Evolutionary conservation across 2,329 filamentous ascomycete genomes (phyloP).

Genomic region (Knufia fluminis): DNA sequence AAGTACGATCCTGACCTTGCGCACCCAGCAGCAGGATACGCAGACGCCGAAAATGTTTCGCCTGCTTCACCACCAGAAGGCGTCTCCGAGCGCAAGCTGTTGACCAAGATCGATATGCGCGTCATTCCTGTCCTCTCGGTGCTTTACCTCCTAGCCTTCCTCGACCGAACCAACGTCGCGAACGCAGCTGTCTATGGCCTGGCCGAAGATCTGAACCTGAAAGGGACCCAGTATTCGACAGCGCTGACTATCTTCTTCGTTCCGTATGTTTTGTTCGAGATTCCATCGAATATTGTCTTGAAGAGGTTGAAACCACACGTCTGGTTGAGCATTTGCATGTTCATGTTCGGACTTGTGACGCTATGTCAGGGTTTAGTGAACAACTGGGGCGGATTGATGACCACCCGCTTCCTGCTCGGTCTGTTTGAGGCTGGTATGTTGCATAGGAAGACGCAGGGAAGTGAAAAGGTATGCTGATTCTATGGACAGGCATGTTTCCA

Average conservation of each 20-base stretch:
- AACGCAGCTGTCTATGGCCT: slow-evolving; percentile 64
- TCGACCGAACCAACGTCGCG: slow-evolving; percentile 61
- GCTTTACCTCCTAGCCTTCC: slow-evolving; percentile 43
- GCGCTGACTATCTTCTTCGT: slow-evolving; percentile 71
- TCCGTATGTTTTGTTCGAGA: slow-evolving; percentile 57
- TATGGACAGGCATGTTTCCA: slow-evolving; percentile 6
- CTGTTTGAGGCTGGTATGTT: slow-evolving; percentile 63
- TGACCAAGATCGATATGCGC: slow-evolving; percentile 61
- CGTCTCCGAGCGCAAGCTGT: slow-evolving; percentile 48
- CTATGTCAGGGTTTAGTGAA: slow-evolving; percentile 67
- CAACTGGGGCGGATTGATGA: slow-evolving; percentile 67
- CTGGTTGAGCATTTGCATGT: slow-evolving; percentile 76
- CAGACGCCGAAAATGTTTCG: slow-evolving; percentile 10
- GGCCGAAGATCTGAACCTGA: slow-evolving; percentile 51
- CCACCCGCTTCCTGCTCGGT: slow-evolving; percentile 78
- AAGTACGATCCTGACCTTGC: slow-evolving; percentile 22
- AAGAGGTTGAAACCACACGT: slow-evolving; percentile 58
- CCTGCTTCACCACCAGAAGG: slow-evolving; percentile 12
- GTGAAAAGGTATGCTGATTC: too few relatives aligned
- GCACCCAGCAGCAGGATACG: slow-evolving; percentile 19
- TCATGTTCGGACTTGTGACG: slow-evolving; percentile 67
- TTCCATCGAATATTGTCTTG: slow-evolving; percentile 63
- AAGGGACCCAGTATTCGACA: slow-evolving; percentile 57
- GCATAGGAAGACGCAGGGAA: background rate
- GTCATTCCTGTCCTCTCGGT: slow-evolving; percentile 65